A percentile compares a stretch with the other conserved stretches of the same genome.
Conservation (phyloP, 2,329 filamentous ascomycete species). For the Paecilomyces variotii region DNA sequence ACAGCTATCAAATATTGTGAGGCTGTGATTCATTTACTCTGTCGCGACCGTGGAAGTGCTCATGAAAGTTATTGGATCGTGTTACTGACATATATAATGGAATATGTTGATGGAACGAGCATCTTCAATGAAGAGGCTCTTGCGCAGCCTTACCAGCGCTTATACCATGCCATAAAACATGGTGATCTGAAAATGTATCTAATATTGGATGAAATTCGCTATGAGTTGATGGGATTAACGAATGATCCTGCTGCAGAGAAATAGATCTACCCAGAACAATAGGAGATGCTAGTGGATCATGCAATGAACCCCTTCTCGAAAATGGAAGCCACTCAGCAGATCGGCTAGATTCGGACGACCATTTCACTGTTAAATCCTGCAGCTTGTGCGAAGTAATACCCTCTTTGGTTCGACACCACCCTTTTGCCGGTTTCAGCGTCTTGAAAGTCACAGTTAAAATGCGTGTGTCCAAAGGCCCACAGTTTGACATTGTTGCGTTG, state of each 20-base stretch:
- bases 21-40: conserved; percentile 13
- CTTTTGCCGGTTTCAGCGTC: conserved; percentile 23
- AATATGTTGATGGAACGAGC: conserved; percentile 13
- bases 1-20: conserved; percentile 11
- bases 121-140: conserved; percentile 11
- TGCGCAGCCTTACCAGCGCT: conserved; percentile 7
- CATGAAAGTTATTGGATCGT: conserved; percentile 12
- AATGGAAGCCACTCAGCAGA: not conserved
- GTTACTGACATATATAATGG: conserved; percentile 13
- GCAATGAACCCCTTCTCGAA: no score
- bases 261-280: no score
- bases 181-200: conserved; percentile 10
- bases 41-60: conserved; percentile 9
- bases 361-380: conserved; percentile 26
- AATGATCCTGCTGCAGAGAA: not conserved
- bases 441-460: conserved; percentile 37
- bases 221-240: conserved; percentile 4
- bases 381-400: conserved; percentile 34
- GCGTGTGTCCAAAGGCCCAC: conserved; percentile 45
- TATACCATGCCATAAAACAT: conserved; percentile 11
- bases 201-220: conserved; percentile 10
- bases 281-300: no score
- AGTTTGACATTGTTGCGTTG: conserved; percentile 27
- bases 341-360: conserved; percentile 6
- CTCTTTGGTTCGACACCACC: conserved; percentile 35